phyloP scores from a whole-genome alignment of 306 rosid species.

The Ziziphus jujuba region DNA sequence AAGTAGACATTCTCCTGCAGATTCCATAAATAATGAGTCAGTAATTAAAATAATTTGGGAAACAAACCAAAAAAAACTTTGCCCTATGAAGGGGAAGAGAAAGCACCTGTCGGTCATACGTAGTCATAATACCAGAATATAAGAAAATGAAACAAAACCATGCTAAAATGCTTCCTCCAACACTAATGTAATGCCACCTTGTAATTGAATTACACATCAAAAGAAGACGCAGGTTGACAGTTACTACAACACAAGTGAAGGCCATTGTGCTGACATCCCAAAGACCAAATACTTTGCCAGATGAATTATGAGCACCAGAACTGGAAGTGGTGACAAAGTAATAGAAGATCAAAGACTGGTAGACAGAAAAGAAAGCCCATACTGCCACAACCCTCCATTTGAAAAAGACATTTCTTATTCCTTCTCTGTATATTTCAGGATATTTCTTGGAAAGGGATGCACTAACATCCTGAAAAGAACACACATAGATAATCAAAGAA shows the following conservation, averaged over 20 bases:
- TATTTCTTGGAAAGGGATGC: conserved; percentile 91
- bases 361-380: conserved; percentile 87
- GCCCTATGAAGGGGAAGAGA: conserved; percentile 2
- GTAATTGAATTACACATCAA: conserved; percentile 86
- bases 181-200: conserved; percentile 84
- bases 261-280: conserved; percentile 98
- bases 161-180: conserved; percentile 90
- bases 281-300: conserved; percentile 78
- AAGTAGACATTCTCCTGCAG: conserved; percentile 85
- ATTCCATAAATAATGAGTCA: conserved; percentile 18
- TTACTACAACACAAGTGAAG: conserved; percentile 84
- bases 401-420: conserved; percentile 75
- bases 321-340: conserved; percentile 58
- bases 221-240: conserved; percentile 85
- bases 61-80: conserved; percentile 5
- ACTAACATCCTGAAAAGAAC: conserved; percentile 74
- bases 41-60: conserved; percentile 3
- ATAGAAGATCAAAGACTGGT: conserved; percentile 84
- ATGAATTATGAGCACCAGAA: conserved; percentile 53
- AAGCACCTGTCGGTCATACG: conserved; percentile 70
- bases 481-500: neutral
- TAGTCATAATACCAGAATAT: conserved; percentile 65
- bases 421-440: conserved; percentile 87
- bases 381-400: conserved; percentile 89
- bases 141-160: conserved; percentile 82